Base-by-base conservation (phyloP, 805 yeast genomes). In the Candida chauliodis region DNA sequence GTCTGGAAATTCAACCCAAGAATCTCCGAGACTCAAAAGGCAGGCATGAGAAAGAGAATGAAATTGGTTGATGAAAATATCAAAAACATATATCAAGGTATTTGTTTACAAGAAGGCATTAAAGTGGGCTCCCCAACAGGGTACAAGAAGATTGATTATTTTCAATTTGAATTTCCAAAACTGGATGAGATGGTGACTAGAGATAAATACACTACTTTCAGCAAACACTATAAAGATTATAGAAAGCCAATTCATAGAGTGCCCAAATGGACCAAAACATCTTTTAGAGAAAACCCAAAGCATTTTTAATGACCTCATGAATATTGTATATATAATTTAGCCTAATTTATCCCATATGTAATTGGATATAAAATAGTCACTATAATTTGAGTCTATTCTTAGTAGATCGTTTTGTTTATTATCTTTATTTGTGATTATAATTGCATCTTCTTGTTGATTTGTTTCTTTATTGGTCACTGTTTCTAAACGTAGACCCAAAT, bases 201-300 rank as follows among this genome's bases (percentile, higher is more conserved):
- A 46, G 95, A 93, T 64, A 91, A 91, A 62, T 93, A 93, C 64
- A 81, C 95, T 32, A 82, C 88, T 1, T 91, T 85, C 66, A 80
- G 78, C 63, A 83, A 76, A 60, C 79, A 79, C 51, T 75, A 81
- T 10, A 78, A 73, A 52, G 81, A 81, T 15, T 93, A 91, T 64
- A 79, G 98, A 68, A 91, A 89, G 66, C 81, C 90, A 47, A 79
- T 86, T 18, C 98, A 91, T 55, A 68, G 79, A 59, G 84, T 83
- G 30, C 96, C 96, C 15, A 86, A 89, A 57, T 89, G 96, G 95
- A 89, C 97, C 38, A 88, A 82, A 66, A 58, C 78, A 45, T 78
- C 95, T 7, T 74, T 81, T 60, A 80, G 96, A 68, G 79, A 75
- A 42, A 84, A 85, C 54, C 96, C 96, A 31, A 73, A 73, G 43